Conservation (phyloP, 2,329 filamentous ascomycete genomes). For the Penicillium polonicum region DNA sequence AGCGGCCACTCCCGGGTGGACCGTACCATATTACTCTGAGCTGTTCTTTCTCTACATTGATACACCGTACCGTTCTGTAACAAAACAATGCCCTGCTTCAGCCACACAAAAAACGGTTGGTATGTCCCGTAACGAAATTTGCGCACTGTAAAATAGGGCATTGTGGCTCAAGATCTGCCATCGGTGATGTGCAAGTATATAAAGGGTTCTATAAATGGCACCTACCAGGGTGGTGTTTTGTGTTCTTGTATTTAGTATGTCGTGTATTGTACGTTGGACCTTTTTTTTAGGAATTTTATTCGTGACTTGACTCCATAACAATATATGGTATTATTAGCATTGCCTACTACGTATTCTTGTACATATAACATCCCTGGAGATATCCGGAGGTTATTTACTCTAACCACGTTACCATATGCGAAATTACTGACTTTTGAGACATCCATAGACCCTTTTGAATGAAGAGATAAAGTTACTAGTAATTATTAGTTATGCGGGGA, state of each 20-base stretch:
- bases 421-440: neutral
- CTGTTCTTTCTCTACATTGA: neutral
- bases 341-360: neutral
- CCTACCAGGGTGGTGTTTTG: neutral
- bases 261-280: neutral
- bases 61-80: neutral
- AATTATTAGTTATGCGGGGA: neutral
- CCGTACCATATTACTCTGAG: neutral
- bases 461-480: neutral
- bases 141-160: neutral
- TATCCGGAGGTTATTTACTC: conserved; percentile 1
- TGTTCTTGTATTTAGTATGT: neutral
- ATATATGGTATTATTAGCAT: neutral
- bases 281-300: no score
- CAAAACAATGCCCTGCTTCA: neutral
- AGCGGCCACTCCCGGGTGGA: conserved; percentile 18
- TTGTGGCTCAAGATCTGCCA: neutral
- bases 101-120: neutral
- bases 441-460: neutral
- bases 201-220: neutral
- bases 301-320: neutral
- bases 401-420: neutral
- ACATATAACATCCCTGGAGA: neutral
- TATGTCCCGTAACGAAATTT: neutral
- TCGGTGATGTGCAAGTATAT: neutral